Percentiles rank a stretch among this genome's conserved stretches.
phyloP scores from a whole-genome alignment of 352 stramenopile genomes.

The Pythium angustatum region DNA sequence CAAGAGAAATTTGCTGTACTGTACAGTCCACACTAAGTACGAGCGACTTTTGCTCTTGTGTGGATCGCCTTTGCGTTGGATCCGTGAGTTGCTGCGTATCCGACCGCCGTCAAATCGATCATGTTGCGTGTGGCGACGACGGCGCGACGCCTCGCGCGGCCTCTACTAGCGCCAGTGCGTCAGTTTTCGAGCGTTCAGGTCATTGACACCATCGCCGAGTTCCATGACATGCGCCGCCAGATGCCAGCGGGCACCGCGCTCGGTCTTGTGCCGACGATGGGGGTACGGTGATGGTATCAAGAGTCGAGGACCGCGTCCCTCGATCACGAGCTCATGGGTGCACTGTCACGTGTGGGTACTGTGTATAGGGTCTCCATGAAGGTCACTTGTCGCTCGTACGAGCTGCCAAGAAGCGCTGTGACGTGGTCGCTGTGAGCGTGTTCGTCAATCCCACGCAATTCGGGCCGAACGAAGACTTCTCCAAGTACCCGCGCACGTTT shows the following conservation, averaged over 20 bases:
- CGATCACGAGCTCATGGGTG: no score
- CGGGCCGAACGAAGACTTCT: constrained; percentile 96
- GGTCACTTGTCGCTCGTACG: constrained; percentile 93
- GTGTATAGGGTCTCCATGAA: constrained; percentile 92
- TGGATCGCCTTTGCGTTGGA: no score
- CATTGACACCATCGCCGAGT: constrained; percentile 54
- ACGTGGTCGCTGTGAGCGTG: constrained; percentile 94
- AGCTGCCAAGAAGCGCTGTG: constrained; percentile 88
- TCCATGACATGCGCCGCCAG: constrained; percentile 49
- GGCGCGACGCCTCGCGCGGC: constrained; percentile 5
- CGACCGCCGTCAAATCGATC: background rate
- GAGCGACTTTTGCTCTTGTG: no score
- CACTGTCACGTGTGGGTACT: no score
- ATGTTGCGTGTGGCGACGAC: constrained; percentile 4
- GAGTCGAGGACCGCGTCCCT: no score
- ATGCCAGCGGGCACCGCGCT: constrained; percentile 68
- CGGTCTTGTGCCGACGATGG: constrained; percentile 99
- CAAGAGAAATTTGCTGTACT: background rate
- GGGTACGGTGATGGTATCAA: no score
- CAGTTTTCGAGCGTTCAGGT: constrained; percentile 43
- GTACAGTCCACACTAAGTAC: constrained; percentile 4
- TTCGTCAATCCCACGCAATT: constrained; percentile 99
- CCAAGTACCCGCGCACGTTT: constrained; percentile 97
- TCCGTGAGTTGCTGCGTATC: no score
- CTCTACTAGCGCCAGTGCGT: background rate